Evolutionary conservation across 495 filamentous ascomycete genomes (phyloP).

Genomic region (Echria macrotheca): DNA sequence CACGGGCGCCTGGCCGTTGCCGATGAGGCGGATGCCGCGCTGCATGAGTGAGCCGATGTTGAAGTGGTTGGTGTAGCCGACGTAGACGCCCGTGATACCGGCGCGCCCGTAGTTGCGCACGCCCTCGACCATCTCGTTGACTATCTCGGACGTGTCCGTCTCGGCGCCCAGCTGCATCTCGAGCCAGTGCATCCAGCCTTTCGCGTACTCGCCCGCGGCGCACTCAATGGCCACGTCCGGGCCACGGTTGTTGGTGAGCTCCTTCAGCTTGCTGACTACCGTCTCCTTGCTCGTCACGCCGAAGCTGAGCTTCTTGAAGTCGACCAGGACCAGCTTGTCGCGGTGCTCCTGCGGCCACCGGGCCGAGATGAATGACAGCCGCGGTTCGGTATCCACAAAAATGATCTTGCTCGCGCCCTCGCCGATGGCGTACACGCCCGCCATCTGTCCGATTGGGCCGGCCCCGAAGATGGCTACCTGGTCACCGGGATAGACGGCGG

Average conservation of each 20-base stretch:
- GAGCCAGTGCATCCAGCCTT: constrained; percentile 74
- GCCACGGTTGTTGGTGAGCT: constrained; percentile 59
- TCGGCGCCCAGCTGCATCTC: constrained; percentile 69
- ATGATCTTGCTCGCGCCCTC: constrained; percentile 74
- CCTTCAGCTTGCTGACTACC: constrained; percentile 66
- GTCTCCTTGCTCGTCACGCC: constrained; percentile 47
- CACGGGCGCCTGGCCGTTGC: constrained; percentile 81
- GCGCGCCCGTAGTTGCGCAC: constrained; percentile 70
- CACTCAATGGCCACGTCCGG: constrained; percentile 80
- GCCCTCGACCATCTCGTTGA: constrained; percentile 82
- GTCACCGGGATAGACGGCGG: constrained; percentile 71
- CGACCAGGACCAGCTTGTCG: constrained; percentile 38
- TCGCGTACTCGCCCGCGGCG: constrained; percentile 78
- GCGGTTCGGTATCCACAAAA: constrained; percentile 74
- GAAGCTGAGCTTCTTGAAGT: constrained; percentile 43
- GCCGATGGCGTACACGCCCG: constrained; percentile 61
- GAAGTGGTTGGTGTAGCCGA: constrained; percentile 78
- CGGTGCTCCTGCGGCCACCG: constrained; percentile 48
- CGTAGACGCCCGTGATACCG: constrained; percentile 78
- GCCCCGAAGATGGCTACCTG: constrained; percentile 81
- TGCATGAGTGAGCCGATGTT: constrained; percentile 85
- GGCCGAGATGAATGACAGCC: constrained; percentile 59
- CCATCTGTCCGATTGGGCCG: constrained; percentile 77
- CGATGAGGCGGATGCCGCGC: constrained; percentile 72
- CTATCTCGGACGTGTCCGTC: constrained; percentile 78